Base-by-base conservation (phyloP, 2,329 filamentous ascomycete genomes). In the Arthrobotrys musiformis region DNA sequence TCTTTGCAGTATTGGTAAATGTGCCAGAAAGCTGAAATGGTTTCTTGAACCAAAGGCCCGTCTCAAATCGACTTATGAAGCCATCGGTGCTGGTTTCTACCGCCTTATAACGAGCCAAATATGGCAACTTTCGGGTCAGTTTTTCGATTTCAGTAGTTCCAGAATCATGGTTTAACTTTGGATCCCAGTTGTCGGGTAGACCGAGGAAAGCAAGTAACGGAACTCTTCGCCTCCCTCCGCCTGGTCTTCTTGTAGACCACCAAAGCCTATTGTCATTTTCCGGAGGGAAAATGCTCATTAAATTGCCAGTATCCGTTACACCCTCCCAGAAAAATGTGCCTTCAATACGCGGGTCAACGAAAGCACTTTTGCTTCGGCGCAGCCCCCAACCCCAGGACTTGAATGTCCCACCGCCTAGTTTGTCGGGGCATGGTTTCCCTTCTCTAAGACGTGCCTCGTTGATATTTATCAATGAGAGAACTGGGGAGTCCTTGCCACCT, bases 101-200 rank as follows among this genome's bases (percentile, higher is more conserved):
- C 11, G 66, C 54, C 54, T 61, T 62, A 37, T 70, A 62, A 9
- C 66, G 42, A n/a, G 66, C 66, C 7, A 70, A 19, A 11, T 70
- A 54, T 17, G 44, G 66, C 4, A 60, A 13, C 8, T 69, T 69
- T n/a, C 64, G 52, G 11, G 11, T 50, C 17, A 70, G n/a, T 4
- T 44, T 62, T 4, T 70, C 15, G 13, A 37, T 61, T 9, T 62
- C 66, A 13, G 44, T 64, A 6, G 37, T 48, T 8, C 4, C 4
- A 1, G 33, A 5, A 28, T 13, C 15, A n/a, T 22, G 54, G 1
- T 26, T 6, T 1, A 30, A 15, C 28, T 7, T 35, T 37, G 42
- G 40, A n/a, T 40, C 42, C 24, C n/a, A 46, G 4, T 22, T 19
- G 6, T 35, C 52, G 9, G 64, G 52, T 24, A 56, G n/a, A 1